These are phyloP conservation scores for Arabidopsis suecica DNA, from an alignment of 345 rosid genomes.

Conservation along the genomic window DNA sequence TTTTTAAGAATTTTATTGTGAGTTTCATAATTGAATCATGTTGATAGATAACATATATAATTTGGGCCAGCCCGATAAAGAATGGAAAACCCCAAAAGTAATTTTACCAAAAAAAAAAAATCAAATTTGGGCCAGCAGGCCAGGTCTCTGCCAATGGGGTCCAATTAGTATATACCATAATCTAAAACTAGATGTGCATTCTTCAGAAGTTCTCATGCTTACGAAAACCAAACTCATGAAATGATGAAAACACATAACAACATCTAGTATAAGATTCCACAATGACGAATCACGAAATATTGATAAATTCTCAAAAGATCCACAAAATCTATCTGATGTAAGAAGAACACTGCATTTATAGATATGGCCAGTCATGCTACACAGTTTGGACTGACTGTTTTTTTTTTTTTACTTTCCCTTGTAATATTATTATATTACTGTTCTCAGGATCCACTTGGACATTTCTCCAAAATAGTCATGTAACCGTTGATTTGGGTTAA, in stretches of 20 bases:
- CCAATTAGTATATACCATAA: neutral
- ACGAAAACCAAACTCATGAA: neutral
- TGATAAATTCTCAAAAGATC: conserved; percentile 3
- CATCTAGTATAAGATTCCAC: neutral
- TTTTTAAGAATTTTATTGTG: neutral
- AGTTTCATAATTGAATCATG: neutral
- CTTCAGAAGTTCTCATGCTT: neutral
- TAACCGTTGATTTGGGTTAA: neutral
- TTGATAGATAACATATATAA: too few species aligned
- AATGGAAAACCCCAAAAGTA: too few species aligned
- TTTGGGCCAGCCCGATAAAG: conserved; percentile 8
- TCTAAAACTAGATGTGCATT: neutral
- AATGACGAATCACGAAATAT: conserved; percentile 24
- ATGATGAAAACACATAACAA: conserved; percentile 2
- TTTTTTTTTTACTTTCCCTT: neutral
- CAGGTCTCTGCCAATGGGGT: neutral
- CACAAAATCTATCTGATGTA: conserved; percentile 28
- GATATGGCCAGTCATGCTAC: neutral
- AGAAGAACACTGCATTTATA: conserved; percentile 16
- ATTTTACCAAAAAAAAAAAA: neutral
- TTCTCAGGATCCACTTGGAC: conserved; percentile 8
- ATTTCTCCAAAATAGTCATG: conserved; percentile 8
- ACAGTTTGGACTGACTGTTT: neutral
- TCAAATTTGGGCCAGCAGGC: neutral
- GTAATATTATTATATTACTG: neutral